Percentiles rank a stretch among this genome's conserved stretches.
phyloP scores from a whole-genome alignment of 129 eudicot species.

The Chrysanthemum lavandulifolium region DNA sequence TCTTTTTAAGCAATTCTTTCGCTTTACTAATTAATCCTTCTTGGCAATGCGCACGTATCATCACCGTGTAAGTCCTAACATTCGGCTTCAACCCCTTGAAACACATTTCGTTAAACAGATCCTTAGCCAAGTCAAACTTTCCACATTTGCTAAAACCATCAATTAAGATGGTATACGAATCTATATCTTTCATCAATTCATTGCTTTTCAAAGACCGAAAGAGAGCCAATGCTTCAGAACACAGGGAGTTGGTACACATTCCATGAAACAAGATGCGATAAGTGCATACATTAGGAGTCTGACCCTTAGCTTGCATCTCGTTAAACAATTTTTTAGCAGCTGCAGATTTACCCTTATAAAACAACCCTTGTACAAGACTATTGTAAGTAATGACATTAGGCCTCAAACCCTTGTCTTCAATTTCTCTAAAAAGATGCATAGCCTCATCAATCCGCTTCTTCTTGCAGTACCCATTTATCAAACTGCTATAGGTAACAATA shows the following conservation, averaged over 20 bases:
- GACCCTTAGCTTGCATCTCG: background rate
- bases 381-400: constrained; percentile 9
- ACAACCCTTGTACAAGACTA: constrained; percentile 8
- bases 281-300: background rate
- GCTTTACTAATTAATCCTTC: background rate
- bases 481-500: background rate
- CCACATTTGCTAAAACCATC: constrained; percentile 10
- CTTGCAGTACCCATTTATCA: constrained; percentile 6
- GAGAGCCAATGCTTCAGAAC: constrained; percentile 5
- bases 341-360: background rate
- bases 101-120: background rate
- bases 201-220: background rate
- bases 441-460: background rate
- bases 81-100: constrained; percentile 5
- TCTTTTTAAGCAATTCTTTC: background rate
- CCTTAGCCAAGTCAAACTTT: background rate
- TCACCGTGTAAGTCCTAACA: background rate
- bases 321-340: constrained; percentile 5
- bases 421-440: background rate
- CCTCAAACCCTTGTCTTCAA: background rate
- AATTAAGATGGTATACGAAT: background rate
- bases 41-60: constrained; percentile 3
- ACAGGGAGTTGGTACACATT: background rate
- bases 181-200: background rate
- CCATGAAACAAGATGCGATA: background rate